Evolutionary conservation across 371 early-diverging fungal species (phyloP).

Genomic region (Neoconidiobolus thromboides): DNA sequence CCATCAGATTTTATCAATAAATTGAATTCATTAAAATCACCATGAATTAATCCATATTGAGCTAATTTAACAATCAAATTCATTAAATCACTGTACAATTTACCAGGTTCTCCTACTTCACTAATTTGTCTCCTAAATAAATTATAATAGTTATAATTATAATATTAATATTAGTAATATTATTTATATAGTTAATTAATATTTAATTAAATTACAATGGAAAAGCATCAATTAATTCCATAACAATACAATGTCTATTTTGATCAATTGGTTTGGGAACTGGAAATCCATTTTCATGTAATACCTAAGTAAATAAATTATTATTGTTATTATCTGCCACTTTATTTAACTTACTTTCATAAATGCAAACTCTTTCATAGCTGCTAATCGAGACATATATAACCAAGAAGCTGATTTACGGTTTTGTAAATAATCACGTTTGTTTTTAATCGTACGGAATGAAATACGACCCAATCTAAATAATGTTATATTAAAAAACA

Average conservation of each 20-base stretch:
- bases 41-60: conserved; percentile 93
- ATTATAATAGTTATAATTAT: conserved; percentile 2
- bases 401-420: conserved; percentile 92
- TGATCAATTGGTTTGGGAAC: conserved; percentile 88
- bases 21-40: conserved; percentile 99
- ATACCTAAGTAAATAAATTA: not conserved
- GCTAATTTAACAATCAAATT: conserved; percentile 88
- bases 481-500: conserved; percentile 8
- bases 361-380: conserved; percentile 93
- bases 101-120: conserved; percentile 70
- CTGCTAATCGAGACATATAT: conserved; percentile 92
- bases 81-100: conserved; percentile 86
- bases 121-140: conserved; percentile 53
- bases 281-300: conserved; percentile 84
- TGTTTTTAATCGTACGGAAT: conserved; percentile 94
- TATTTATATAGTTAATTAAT: not conserved
- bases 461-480: conserved; percentile 86
- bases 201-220: conserved; percentile 41
- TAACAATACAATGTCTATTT: conserved; percentile 95
- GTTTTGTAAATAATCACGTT: conserved; percentile 88
- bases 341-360: conserved; percentile 47
- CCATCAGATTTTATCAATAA: conserved; percentile 75
- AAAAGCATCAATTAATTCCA: conserved; percentile 87
- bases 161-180: not conserved
- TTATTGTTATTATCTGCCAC: no score